Percentiles rank a stretch among this genome's conserved stretches.
Conservation (phyloP, 495 filamentous ascomycete species). For the Neurospora terricola region DNA sequence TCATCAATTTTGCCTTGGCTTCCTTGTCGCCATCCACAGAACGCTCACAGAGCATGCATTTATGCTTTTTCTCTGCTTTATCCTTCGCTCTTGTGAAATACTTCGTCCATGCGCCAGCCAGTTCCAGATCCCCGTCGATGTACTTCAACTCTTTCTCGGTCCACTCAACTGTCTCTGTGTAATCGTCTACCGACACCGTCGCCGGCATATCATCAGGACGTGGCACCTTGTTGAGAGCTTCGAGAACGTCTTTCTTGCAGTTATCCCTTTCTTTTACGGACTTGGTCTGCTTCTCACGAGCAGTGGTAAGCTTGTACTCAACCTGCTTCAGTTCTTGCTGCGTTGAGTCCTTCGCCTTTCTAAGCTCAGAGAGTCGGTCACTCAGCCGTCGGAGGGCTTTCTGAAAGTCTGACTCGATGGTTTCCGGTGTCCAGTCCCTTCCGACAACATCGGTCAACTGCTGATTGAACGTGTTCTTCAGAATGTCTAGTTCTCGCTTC, state of each 20-base stretch:
- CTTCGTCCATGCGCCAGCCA: constrained; percentile 26
- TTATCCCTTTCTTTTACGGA: constrained; percentile 53
- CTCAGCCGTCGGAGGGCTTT: constrained; percentile 46
- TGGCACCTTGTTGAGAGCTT: constrained; percentile 28
- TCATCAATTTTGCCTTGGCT: constrained; percentile 47
- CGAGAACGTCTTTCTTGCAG: constrained; percentile 40
- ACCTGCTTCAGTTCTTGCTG: constrained; percentile 67
- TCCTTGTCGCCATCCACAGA: constrained; percentile 45
- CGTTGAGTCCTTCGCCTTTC: constrained; percentile 56
- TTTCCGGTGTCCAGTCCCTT: constrained; percentile 54
- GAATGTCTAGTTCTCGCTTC: constrained; percentile 60
- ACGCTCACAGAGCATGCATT: constrained; percentile 62
- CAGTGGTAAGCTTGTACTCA: constrained; percentile 63
- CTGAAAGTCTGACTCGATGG: constrained; percentile 65
- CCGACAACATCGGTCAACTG: constrained; percentile 55
- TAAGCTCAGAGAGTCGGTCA: constrained; percentile 44
- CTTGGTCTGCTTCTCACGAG: constrained; percentile 49
- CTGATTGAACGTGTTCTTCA: constrained; percentile 62
- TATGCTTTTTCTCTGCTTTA: constrained; percentile 47
- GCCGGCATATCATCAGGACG: constrained; percentile 2
- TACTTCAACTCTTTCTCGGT: constrained; percentile 51
- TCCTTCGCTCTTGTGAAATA: constrained; percentile 56
- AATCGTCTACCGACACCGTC: constrained; percentile 23
- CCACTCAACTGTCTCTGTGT: constrained; percentile 28
- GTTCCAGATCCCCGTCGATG: constrained; percentile 51